Percentiles rank a stretch among this genome's conserved stretches.
Evolutionary conservation across 2,329 filamentous ascomycete species (phyloP).

Genomic region (Leptographium flavum): DNA sequence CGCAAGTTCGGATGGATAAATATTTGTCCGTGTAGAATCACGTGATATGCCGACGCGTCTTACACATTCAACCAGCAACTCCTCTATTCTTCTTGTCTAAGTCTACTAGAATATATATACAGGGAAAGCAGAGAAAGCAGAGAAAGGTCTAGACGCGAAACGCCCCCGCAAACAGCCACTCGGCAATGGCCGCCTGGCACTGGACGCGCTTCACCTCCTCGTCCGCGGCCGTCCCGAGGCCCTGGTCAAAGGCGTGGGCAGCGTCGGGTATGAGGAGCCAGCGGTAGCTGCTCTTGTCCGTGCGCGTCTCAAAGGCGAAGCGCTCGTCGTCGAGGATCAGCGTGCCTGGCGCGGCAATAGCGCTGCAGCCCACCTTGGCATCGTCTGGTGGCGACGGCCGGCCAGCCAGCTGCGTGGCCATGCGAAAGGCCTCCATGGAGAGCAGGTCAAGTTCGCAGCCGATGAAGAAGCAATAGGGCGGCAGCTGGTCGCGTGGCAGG

Average conservation of each 20-base stretch:
- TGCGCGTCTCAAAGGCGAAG: conserved; percentile 21
- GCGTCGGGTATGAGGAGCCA: conserved; percentile 29
- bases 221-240: conserved; percentile 15
- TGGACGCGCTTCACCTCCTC: conserved; percentile 13
- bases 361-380: conserved; percentile 17
- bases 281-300: conserved; percentile 15
- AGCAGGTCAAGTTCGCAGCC: conserved; percentile 31
- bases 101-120: too few species aligned
- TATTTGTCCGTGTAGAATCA: too few species aligned
- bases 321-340: conserved; percentile 18
- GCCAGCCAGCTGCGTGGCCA: conserved; percentile 22
- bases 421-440: conserved; percentile 24
- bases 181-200: conserved; percentile 12
- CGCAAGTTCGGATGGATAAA: too few species aligned
- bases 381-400: conserved; percentile 13
- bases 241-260: conserved; percentile 25
- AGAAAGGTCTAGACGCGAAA: conserved; percentile 2
- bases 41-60: too few species aligned
- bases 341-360: conserved; percentile 12
- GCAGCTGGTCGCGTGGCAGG: conserved; percentile 20
- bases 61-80: too few species aligned
- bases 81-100: too few species aligned
- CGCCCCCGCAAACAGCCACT: conserved; percentile 13
- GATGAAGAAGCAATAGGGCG: conserved; percentile 27
- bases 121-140: too few species aligned